phyloP scores from a whole-genome alignment of 2,329 filamentous ascomycete genomes.

The Exophiala aquamarina region DNA sequence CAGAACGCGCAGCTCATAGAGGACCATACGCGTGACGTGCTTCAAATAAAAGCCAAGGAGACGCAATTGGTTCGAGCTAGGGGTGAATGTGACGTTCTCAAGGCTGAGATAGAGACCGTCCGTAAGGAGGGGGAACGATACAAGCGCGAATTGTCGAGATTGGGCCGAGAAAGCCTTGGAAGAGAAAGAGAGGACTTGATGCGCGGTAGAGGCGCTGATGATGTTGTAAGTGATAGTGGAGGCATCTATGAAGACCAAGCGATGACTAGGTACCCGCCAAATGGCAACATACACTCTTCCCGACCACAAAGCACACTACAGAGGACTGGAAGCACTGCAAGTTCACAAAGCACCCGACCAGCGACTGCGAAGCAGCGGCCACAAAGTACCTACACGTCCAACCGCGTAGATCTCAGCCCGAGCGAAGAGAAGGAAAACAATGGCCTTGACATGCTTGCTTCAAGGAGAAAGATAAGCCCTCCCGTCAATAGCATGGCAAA shows the following conservation, averaged over 20 bases:
- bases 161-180: slow-evolving; percentile 45
- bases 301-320: slow-evolving; percentile 25
- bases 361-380: slow-evolving; percentile 32
- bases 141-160: slow-evolving; percentile 73
- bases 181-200: slow-evolving; percentile 28
- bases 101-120: slow-evolving; percentile 80
- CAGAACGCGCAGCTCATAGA: slow-evolving; percentile 96
- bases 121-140: slow-evolving; percentile 87
- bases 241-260: slow-evolving; percentile 40
- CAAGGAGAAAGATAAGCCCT: slow-evolving; percentile 46
- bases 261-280: slow-evolving; percentile 28
- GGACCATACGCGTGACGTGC: slow-evolving; percentile 90
- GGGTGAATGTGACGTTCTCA: slow-evolving; percentile 84
- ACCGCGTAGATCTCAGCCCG: slow-evolving; percentile 47
- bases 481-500: slow-evolving; percentile 37
- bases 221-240: slow-evolving; percentile 56
- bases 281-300: slow-evolving; percentile 13
- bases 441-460: slow-evolving; percentile 36
- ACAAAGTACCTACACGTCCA: slow-evolving; percentile 32
- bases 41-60: slow-evolving; percentile 98
- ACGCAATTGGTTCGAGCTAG: slow-evolving; percentile 91
- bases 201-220: slow-evolving; percentile 30
- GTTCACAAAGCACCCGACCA: slow-evolving; percentile 17
- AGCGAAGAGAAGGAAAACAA: slow-evolving; percentile 74
- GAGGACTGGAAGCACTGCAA: slow-evolving; percentile 26